Evolutionary conservation across 1,139 yeast genomes (phyloP).

Genomic region (Kazachstania sp.): DNA sequence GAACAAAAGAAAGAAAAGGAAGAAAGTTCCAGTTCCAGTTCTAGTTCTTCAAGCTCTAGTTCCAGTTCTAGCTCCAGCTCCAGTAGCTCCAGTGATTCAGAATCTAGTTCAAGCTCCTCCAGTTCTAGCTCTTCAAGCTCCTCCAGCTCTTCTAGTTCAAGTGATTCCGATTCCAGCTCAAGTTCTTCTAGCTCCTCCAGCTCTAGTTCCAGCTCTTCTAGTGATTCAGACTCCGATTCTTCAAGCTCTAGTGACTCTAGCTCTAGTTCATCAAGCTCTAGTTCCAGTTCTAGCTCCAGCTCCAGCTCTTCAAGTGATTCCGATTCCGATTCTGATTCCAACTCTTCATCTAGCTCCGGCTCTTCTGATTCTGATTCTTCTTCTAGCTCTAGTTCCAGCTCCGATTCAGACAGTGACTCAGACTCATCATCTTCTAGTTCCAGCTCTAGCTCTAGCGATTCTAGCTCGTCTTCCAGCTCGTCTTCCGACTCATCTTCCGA

Average conservation of each 20-base stretch:
- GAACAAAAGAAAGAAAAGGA: conserved; percentile 14
- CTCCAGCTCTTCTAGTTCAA: conserved; percentile 9
- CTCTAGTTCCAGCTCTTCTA: conserved; percentile 10
- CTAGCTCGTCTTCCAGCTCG: conserved; percentile 9
- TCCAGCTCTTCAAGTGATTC: conserved; percentile 9
- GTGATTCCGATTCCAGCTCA: conserved; percentile 9
- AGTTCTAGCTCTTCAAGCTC: conserved; percentile 10
- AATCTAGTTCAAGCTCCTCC: conserved; percentile 12
- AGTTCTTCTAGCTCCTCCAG: conserved; percentile 15
- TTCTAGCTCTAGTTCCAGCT: conserved; percentile 10
- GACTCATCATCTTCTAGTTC: no score
- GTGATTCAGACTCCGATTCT: conserved; percentile 7
- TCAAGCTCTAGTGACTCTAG: conserved; percentile 9
- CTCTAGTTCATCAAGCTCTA: conserved; percentile 16
- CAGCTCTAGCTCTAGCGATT: conserved; percentile 5
- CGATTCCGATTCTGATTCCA: conserved; percentile 5
- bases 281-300: conserved; percentile 9
- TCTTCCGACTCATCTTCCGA: no score
- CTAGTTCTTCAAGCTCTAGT: conserved; percentile 24
- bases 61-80: conserved; percentile 15
- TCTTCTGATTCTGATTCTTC: conserved; percentile 22
- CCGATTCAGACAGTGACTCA: conserved; percentile 10
- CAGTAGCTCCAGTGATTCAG: conserved; percentile 7
- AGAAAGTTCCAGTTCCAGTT: conserved; percentile 5
- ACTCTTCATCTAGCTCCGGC: conserved; percentile 14